Percentiles rank a stretch among this genome's conserved stretches.
These are phyloP conservation scores for Mortierella sp. DNA, from an alignment of 371 early-diverging fungal genomes.

Conservation along the genomic window DNA sequence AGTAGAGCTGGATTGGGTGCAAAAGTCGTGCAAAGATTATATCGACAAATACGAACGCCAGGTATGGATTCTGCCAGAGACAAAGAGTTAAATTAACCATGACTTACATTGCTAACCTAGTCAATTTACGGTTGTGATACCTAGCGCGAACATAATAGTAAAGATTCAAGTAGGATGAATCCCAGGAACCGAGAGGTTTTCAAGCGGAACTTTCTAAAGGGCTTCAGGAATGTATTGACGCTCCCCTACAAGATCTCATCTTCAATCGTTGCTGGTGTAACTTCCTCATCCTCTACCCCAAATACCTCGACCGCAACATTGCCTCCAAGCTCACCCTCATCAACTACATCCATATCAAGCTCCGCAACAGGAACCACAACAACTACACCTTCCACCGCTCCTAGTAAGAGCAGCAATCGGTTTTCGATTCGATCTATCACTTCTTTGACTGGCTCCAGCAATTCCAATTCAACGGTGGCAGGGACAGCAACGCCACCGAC, in stretches of 20 bases:
- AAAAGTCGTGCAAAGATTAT: constrained; percentile 53
- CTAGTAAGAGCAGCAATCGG: constrained; percentile 37
- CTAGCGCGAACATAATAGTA: constrained; percentile 20
- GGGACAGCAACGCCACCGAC: constrained; percentile 23
- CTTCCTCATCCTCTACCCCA: constrained; percentile 22
- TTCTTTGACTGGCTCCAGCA: constrained; percentile 23
- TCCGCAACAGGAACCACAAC: constrained; percentile 22
- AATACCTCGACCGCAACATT: constrained; percentile 13
- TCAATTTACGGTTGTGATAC: no score
- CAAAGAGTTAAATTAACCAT: not conserved
- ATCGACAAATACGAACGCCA: constrained; percentile 49
- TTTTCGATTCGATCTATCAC: constrained; percentile 50
- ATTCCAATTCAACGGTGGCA: constrained; percentile 12
- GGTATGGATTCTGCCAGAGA: constrained; percentile 17
- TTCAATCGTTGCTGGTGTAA: constrained; percentile 62
- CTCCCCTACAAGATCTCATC: constrained; percentile 65
- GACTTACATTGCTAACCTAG: not conserved
- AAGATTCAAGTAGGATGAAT: constrained; percentile 50
- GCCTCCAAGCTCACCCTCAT: constrained; percentile 30
- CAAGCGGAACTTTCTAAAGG: constrained; percentile 64
- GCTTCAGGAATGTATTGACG: constrained; percentile 65
- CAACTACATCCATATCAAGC: constrained; percentile 41
- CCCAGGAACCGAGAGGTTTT: constrained; percentile 50
- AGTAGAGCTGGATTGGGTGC: constrained; percentile 51
- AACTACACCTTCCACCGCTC: constrained; percentile 48